These are phyloP conservation scores for Halenospora varia DNA, from an alignment of 495 filamentous ascomycete species.

Conservation along the genomic window DNA sequence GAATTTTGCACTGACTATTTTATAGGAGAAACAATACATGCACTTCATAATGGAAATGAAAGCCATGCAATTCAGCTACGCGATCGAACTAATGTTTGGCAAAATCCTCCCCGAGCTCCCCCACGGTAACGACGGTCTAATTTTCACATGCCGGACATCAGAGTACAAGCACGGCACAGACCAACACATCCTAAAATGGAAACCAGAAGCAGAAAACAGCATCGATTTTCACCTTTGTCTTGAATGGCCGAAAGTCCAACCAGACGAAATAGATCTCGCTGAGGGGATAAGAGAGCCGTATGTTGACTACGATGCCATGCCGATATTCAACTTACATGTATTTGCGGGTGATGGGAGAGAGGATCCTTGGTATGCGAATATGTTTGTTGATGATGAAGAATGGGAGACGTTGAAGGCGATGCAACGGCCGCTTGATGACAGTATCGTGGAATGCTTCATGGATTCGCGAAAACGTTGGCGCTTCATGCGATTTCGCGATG, in stretches of 20 bases:
- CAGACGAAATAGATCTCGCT: constrained; percentile 61
- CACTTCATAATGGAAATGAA: constrained; percentile 83
- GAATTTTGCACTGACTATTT: not conserved
- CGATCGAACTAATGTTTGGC: constrained; percentile 85
- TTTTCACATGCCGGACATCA: constrained; percentile 87
- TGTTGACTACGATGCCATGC: constrained; percentile 50
- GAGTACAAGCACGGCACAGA: constrained; percentile 90
- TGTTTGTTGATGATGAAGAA: constrained; percentile 68
- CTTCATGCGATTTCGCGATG: constrained; percentile 81
- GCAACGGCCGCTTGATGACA: constrained; percentile 67
- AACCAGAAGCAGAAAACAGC: constrained; percentile 86
- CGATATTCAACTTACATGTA: constrained; percentile 43
- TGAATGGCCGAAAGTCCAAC: constrained; percentile 67
- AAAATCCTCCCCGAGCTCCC: constrained; percentile 75
- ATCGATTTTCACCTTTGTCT: constrained; percentile 83
- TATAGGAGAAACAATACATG: constrained; percentile 58
- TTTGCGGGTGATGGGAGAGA: constrained; percentile 30
- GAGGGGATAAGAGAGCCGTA: constrained; percentile 54
- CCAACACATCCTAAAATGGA: constrained; percentile 94
- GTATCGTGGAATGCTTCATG: constrained; percentile 84
- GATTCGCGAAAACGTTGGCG: constrained; percentile 72
- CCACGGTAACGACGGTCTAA: constrained; percentile 93
- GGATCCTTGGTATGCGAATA: constrained; percentile 53
- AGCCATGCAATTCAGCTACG: constrained; percentile 81
- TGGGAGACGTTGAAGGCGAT: constrained; percentile 79